Base-by-base conservation (phyloP, 805 yeast genomes). In the Sugiyamaella floridensis region DNA sequence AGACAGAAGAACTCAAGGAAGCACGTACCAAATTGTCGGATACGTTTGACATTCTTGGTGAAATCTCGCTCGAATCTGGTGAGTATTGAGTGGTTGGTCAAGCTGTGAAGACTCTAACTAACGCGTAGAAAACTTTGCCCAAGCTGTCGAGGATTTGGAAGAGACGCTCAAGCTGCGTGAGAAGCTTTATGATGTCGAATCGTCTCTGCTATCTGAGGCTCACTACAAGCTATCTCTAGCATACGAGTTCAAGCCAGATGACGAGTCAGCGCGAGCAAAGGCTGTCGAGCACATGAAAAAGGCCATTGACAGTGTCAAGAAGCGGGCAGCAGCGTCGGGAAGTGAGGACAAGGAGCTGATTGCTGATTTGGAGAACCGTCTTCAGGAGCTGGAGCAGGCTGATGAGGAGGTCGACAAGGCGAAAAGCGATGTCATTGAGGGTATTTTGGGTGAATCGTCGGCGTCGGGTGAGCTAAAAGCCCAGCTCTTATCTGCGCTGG, bases 181-280 rank as follows among this genome's bases (percentile, higher is more conserved):
- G 48, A 69, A 78, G 52, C 63, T 86, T 11, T 83, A 75, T 60
- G 76, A 76, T 2, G 66, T 68, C n/a, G 67, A 70, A 8, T 77
- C 86, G 1, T 73, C 85, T 2, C 68, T 82, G 44, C 73, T 87
- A 9, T 82, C 90, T 15, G 96, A 89, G 66, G 82, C 89, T 0
- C 86, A 86, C 67, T 89, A 83, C 71, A 87, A 86, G 67, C 72
- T 87, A 41, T 84, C 95, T 0, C 71, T 89, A 48, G 93, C 96
- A 0, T 71, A 79, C 52, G 97, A 89, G 61, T 84, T 86, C 60
- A 71, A 78, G 53, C 74, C 75, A n/a, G 86, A 79, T 44, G 77
- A 76, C 58, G 74, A 75, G 0, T 58, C 60, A 0, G 71, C 76
- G 60, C 76, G 78, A 50, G 63, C 67, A 7, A 70, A 73, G 57